Base-by-base conservation (phyloP, 139 green algal species). In the Zygnema cylindricum region DNA sequence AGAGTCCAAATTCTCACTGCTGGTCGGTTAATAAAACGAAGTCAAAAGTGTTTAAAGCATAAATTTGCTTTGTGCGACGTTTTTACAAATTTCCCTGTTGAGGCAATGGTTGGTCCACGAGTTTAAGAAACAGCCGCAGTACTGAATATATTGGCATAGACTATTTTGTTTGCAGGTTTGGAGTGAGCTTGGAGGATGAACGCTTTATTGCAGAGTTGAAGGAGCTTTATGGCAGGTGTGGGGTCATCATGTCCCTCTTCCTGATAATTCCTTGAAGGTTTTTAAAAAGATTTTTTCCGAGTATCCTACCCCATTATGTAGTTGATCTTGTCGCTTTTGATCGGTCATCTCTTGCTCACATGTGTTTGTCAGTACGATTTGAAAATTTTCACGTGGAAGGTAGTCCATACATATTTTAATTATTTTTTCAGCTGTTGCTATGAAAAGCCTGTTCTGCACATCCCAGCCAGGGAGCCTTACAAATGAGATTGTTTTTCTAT, bases 161-260 rank as follows among this genome's bases (percentile, higher is more conserved):
- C n/a, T 2, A 35, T 83, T 33, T 21, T 75, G 1, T 83, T 63
- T 89, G 30, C 85, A 90, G 85, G 85, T 90, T 82, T 77, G 85
- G 85, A 36, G 85, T 90, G 85, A 85, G 33, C n/a, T 1, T 43
- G n/a, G 25, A 90, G 43, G 85, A 90, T 33, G 79, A 85, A 11
- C 38, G 32, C 33, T 90, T 90, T 42, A n/a, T 40, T 21, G 41
- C 32, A n/a, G 85, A 90, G 35, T 43, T 90, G 77, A 90, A 90
- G 35, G n/a, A 87, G 7, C 85, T 90, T 32, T 90, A 90, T 87
- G 63, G 75, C 30, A 41, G 43, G 85, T 89, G n/a, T 32, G 30
- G 38, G 83, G 39, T 0, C 77, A 36, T 11, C 35, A n/a, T 88
- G 0, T 38, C 69, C 30, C 38, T 1, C 36, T 39, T 89, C 57